These are phyloP conservation scores for Babesia sp. DNA, from an alignment of 169 alveolate species.

Conservation along the genomic window DNA sequence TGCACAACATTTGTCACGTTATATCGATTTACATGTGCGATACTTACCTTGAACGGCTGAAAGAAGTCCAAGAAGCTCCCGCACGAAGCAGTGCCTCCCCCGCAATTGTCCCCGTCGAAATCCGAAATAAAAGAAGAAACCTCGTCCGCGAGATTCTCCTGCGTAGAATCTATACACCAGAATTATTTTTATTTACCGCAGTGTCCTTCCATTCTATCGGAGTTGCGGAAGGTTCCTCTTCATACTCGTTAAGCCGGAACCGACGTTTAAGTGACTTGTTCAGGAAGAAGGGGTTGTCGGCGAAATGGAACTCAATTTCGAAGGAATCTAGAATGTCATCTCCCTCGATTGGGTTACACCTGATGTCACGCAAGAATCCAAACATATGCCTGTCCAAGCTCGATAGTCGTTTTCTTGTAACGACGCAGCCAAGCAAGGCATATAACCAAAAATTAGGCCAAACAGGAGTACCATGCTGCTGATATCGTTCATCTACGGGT, in stretches of 20 bases:
- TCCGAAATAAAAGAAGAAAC: background rate
- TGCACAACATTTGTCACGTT: background rate
- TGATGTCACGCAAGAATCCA: slow-evolving; percentile 44
- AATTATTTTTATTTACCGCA: background rate
- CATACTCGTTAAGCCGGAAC: slow-evolving; percentile 3
- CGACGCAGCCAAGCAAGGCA: slow-evolving; percentile 58
- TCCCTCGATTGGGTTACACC: slow-evolving; percentile 23
- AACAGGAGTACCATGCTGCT: slow-evolving; percentile 35
- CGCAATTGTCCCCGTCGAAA: slow-evolving; percentile 1
- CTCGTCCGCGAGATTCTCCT: slow-evolving; percentile 12
- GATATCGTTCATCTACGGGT: slow-evolving; percentile 26
- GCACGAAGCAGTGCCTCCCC: background rate
- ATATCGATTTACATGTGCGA: too few relatives aligned
- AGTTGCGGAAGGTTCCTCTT: slow-evolving; percentile 29
- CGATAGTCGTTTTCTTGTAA: slow-evolving; percentile 32
- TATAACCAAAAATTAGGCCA: slow-evolving; percentile 69
- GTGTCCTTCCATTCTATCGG: slow-evolving; percentile 39
- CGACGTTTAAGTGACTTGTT: slow-evolving; percentile 31
- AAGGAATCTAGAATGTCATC: slow-evolving; percentile 42
- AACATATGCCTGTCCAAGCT: slow-evolving; percentile 39
- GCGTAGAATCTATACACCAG: background rate
- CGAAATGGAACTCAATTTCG: slow-evolving; percentile 46
- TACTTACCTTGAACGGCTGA: slow-evolving; percentile 19
- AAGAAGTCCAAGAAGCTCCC: slow-evolving; percentile 43
- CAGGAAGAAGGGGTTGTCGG: slow-evolving; percentile 60